These are phyloP conservation scores for Persicaria maculosa DNA, from an alignment of 148 eudicot genomes.

Conservation along the genomic window DNA sequence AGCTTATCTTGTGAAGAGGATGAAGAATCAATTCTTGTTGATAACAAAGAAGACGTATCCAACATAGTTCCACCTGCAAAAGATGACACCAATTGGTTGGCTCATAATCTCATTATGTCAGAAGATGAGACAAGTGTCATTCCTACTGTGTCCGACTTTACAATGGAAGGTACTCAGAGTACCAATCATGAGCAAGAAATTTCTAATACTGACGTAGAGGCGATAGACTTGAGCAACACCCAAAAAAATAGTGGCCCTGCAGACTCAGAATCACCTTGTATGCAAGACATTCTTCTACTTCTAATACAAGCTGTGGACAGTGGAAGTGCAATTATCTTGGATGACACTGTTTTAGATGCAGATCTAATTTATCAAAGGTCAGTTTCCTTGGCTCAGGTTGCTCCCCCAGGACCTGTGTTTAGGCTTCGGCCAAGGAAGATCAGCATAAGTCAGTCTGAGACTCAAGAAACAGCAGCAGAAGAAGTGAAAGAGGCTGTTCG, in stretches of 20 bases:
- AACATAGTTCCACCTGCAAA: not conserved
- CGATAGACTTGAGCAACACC: conserved; percentile 8
- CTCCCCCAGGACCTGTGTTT: conserved; percentile 73
- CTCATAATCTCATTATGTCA: not conserved
- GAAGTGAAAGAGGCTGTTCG: conserved; percentile 22
- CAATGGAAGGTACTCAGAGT: not conserved
- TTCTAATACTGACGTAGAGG: not conserved
- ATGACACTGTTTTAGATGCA: conserved; percentile 47
- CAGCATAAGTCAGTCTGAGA: conserved; percentile 17
- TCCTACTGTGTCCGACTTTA: conserved; percentile 11
- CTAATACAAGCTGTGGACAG: conserved; percentile 60
- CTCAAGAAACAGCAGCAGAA: conserved; percentile 26
- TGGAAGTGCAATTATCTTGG: conserved; percentile 60
- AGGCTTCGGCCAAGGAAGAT: conserved; percentile 28
- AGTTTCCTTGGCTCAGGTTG: conserved; percentile 55
- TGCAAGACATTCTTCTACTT: conserved; percentile 41
- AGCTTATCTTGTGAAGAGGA: conserved; percentile 8
- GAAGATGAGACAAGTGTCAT: not conserved
- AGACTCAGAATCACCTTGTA: conserved; percentile 21
- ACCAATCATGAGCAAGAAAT: no score
- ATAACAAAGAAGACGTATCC: not conserved
- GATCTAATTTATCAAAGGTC: conserved; percentile 54
- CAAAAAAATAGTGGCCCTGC: not conserved
- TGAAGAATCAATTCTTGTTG: conserved; percentile 21
- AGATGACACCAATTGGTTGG: not conserved